These are phyloP conservation scores for Monosporozyma aerobia DNA, from an alignment of 805 yeast genomes.

Conservation along the genomic window DNA sequence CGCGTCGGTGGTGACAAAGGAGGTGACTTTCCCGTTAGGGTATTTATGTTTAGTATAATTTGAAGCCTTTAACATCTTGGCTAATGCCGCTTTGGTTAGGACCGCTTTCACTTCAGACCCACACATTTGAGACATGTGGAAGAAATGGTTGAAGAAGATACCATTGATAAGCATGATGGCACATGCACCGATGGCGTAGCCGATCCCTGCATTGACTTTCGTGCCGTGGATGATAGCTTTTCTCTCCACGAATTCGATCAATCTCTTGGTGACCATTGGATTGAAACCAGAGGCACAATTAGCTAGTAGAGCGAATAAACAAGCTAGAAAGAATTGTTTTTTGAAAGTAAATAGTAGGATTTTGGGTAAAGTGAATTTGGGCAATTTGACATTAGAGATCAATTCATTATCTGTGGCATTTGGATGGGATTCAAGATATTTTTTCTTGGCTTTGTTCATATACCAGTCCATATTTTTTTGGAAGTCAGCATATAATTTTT, in stretches of 20 bases:
- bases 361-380: constrained; percentile 30
- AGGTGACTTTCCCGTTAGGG: constrained; percentile 64
- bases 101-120: constrained; percentile 69
- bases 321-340: constrained; percentile 37
- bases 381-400: constrained; percentile 21
- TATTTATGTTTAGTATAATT: constrained; percentile 48
- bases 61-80: constrained; percentile 56
- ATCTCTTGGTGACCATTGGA: constrained; percentile 56
- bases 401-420: constrained; percentile 33
- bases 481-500: constrained; percentile 34
- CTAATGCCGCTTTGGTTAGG: constrained; percentile 58
- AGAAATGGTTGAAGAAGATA: constrained; percentile 49
- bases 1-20: constrained; percentile 72
- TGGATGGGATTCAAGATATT: constrained; percentile 29
- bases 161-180: constrained; percentile 43
- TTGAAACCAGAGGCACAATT: constrained; percentile 44
- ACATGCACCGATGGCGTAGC: constrained; percentile 65
- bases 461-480: constrained; percentile 27
- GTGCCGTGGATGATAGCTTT: constrained; percentile 36
- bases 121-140: constrained; percentile 48
- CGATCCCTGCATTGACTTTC: constrained; percentile 53
- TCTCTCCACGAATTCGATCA: constrained; percentile 55
- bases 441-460: constrained; percentile 26
- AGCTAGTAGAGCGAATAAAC: constrained; percentile 37
- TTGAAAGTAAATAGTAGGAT: constrained; percentile 44